A percentile compares a stretch with the other conserved stretches of the same genome.
These are phyloP conservation scores for Erodium maritimum DNA, from an alignment of 345 rosid species.

Conservation along the genomic window DNA sequence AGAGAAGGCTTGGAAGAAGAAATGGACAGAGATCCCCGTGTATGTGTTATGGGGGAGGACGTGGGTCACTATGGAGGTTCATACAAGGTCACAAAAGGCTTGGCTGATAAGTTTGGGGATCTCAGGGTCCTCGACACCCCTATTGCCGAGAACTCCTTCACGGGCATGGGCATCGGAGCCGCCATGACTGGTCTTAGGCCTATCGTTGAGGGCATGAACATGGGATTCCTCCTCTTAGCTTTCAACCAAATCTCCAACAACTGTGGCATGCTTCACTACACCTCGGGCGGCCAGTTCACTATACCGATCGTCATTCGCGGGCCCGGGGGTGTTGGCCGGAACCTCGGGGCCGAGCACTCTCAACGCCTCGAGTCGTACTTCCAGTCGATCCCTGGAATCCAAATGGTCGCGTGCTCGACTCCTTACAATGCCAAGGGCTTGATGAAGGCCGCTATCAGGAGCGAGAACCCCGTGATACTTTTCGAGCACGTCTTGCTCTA, in stretches of 20 bases:
- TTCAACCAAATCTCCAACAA: constrained; percentile 98
- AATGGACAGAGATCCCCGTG: constrained; percentile 83
- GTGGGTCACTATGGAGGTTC: constrained; percentile 98
- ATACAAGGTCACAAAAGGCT: constrained; percentile 73
- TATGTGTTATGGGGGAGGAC: constrained; percentile 95
- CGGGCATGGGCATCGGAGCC: constrained; percentile 96
- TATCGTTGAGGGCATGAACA: constrained; percentile 85
- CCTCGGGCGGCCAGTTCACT: constrained; percentile 92
- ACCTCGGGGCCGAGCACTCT: constrained; percentile 95
- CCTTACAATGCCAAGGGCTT: constrained; percentile 98
- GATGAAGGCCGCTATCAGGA: constrained; percentile 98
- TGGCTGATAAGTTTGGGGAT: constrained; percentile 72
- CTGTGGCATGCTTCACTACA: constrained; percentile 97
- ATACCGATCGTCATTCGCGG: constrained; percentile 90
- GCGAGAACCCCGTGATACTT: constrained; percentile 91
- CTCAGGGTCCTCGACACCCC: constrained; percentile 95
- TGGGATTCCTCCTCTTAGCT: constrained; percentile 96
- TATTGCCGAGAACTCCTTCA: constrained; percentile 90
- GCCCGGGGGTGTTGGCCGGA: constrained; percentile 98
- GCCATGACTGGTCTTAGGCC: constrained; percentile 95
- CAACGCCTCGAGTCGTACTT: constrained; percentile 94
- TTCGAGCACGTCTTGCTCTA: constrained; percentile 94
- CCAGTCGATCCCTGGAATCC: constrained; percentile 97
- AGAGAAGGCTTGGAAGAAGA: constrained; percentile 93
- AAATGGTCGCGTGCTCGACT: constrained; percentile 97